Base-by-base conservation (phyloP, 108 stramenopile genomes). In the Bacterosira constricta region DNA sequence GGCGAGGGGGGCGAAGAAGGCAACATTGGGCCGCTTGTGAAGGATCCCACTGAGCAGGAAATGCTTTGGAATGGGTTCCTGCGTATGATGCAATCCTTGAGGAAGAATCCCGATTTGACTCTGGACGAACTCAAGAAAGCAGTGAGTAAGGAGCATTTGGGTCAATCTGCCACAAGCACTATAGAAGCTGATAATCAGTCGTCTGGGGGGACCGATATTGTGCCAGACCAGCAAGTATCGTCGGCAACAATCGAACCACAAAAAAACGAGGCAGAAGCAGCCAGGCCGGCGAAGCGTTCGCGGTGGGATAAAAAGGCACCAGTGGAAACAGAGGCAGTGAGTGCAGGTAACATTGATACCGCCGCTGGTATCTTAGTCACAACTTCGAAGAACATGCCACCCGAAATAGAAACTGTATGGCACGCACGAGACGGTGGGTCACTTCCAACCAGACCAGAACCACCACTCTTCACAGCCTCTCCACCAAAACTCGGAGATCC, bases 401-500 rank as follows among this genome's bases (percentile, higher is more conserved):
- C 94, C 7, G 85, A 90, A 46, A 84, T 90, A 20, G 69, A 88
- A 68, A 87, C 91, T n/a, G 83, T 86, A 0, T 95, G 94, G 94
- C 71, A 89, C 62, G 82, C 90, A 39, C 79, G 88, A 30, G 94
- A 95, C 68, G 94, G 91, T 29, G 77, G 80, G 45, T 70, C 84
- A 54, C 76, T 83, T 25, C 89, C 94, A 18, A 74, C 77, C 32
- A 62, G 79, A 39, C 94, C 94, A 5, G 73, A 79, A 32, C 79
- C 83, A 18, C 77, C 85, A 3, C 71, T 94, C 27, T 94, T 95
- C 79, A 69, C 82, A 20, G 81, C 90, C 10, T 76, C 90, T 20
- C 91, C 88, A 18, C 91, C 94, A 25, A 92, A 92, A 74, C 54
- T 95, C 3, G 73, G 85, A 6, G 94, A 95, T 85, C 87, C 94